Evolutionary conservation across 2,329 filamentous ascomycete species (phyloP).

Genomic region (Cadophora luteo-olivacea): DNA sequence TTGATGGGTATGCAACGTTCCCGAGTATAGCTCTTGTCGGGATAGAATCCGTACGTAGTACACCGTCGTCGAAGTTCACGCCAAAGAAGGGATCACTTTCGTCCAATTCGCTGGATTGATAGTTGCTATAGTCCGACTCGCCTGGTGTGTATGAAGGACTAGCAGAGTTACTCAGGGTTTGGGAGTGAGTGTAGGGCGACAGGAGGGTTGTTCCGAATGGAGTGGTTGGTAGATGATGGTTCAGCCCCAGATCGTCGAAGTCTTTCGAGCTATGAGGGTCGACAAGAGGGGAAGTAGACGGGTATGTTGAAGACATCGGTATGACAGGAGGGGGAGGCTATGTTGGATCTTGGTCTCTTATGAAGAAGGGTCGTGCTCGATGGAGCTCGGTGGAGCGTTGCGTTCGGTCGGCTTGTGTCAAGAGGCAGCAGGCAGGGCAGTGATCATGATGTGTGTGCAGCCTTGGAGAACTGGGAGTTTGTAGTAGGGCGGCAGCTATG

Average conservation of each 20-base stretch:
- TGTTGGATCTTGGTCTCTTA: conserved; percentile 35
- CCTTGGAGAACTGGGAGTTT: conserved; percentile 29
- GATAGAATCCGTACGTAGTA: conserved; percentile 38
- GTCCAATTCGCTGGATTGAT: conserved; percentile 41
- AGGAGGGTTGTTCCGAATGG: conserved; percentile 36
- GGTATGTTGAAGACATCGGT: conserved; percentile 44
- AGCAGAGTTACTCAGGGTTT: conserved; percentile 40
- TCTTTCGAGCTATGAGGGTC: conserved; percentile 38
- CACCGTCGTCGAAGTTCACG: conserved; percentile 44
- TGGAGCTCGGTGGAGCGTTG: conserved; percentile 13
- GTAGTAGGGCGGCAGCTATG: conserved; percentile 25
- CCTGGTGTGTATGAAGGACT: conserved; percentile 43
- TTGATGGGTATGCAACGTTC: conserved; percentile 27
- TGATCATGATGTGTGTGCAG: conserved; percentile 39
- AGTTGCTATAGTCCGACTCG: conserved; percentile 42
- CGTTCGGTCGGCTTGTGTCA: conserved; percentile 28
- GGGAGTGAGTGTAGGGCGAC: conserved; percentile 40
- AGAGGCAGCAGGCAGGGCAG: conserved; percentile 34
- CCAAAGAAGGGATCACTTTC: conserved; percentile 44
- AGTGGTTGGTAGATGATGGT: conserved; percentile 32
- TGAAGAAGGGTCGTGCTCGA: conserved; percentile 28
- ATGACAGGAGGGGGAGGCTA: conserved; percentile 40
- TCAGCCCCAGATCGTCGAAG: conserved; percentile 35
- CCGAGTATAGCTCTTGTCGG: conserved; percentile 27
- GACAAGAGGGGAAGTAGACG: conserved; percentile 36